A percentile compares a stretch with the other conserved stretches of the same genome.
Conservation (phyloP, 2,329 filamentous ascomycete species). For the Pseudocercospora eumusae region DNA sequence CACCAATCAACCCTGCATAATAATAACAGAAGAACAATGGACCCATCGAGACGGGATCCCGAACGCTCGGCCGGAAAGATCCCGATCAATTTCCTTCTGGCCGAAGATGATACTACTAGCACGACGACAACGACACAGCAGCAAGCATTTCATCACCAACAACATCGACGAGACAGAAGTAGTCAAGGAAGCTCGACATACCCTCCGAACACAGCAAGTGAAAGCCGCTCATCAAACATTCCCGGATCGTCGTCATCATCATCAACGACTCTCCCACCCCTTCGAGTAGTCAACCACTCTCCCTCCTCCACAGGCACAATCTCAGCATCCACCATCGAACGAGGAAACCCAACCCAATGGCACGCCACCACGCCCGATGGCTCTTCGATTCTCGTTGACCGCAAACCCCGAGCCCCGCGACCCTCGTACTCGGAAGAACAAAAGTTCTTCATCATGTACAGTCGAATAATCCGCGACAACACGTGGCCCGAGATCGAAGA, state of each 20-base stretch:
- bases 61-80: constrained; percentile 20
- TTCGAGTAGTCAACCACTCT: background rate
- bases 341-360: background rate
- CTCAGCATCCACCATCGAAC: background rate
- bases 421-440: constrained; percentile 40
- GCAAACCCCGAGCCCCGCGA: constrained; percentile 32
- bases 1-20: background rate
- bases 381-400: constrained; percentile 10
- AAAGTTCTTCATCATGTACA: constrained; percentile 40
- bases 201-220: background rate
- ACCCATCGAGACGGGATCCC: constrained; percentile 11
- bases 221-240: background rate
- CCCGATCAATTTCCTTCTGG: constrained; percentile 19
- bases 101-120: background rate
- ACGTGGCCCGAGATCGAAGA: constrained; percentile 38
- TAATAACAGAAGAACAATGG: too few species aligned
- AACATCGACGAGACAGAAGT: background rate
- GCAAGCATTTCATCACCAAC: background rate
- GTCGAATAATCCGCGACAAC: constrained; percentile 34
- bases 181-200: background rate
- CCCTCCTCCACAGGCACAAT: background rate
- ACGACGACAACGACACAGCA: too few species aligned
- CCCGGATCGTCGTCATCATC: constrained; percentile 12
- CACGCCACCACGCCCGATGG: background rate
- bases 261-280: background rate